Evolutionary conservation across 106 monocot genomes (phyloP).

Genomic region (Allium fistulosum): DNA sequence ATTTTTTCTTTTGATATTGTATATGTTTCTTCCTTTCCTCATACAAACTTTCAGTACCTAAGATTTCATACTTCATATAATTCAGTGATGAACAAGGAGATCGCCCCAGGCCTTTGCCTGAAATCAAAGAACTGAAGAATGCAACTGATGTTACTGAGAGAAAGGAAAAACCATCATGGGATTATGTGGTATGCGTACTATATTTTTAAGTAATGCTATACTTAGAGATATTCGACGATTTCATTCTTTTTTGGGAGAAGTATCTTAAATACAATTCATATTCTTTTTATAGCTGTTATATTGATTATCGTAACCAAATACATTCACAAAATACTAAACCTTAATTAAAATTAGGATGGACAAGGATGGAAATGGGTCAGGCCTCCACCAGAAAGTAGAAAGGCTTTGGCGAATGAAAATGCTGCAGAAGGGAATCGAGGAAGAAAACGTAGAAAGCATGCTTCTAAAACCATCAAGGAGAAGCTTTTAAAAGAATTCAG

Average conservation of each 20-base stretch:
- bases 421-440: conserved; percentile 36
- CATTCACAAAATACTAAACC: neutral
- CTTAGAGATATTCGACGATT: too few relatives aligned
- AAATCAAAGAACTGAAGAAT: conserved; percentile 46
- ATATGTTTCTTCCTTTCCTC: conserved; percentile 61
- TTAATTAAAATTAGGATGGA: too few relatives aligned
- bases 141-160: conserved; percentile 57
- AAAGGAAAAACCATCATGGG: conserved; percentile 51
- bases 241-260: neutral
- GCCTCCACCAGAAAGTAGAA: conserved; percentile 74
- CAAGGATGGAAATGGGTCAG: conserved; percentile 78
- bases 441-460: conserved; percentile 35
- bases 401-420: conserved; percentile 30
- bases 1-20: too few relatives aligned
- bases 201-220: too few relatives aligned
- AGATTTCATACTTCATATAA: too few relatives aligned
- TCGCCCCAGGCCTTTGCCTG: conserved; percentile 61
- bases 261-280: neutral
- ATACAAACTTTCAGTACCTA: conserved; percentile 69
- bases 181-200: conserved; percentile 44
- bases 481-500: too few relatives aligned
- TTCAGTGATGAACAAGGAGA: conserved; percentile 65
- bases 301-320: neutral
- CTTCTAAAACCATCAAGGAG: too few relatives aligned
- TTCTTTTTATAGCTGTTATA: neutral